Evolutionary conservation across 345 rosid species (phyloP), one percentile per base, ranked within the genome.

Genomic region (Melastoma malabathricum): DNA sequence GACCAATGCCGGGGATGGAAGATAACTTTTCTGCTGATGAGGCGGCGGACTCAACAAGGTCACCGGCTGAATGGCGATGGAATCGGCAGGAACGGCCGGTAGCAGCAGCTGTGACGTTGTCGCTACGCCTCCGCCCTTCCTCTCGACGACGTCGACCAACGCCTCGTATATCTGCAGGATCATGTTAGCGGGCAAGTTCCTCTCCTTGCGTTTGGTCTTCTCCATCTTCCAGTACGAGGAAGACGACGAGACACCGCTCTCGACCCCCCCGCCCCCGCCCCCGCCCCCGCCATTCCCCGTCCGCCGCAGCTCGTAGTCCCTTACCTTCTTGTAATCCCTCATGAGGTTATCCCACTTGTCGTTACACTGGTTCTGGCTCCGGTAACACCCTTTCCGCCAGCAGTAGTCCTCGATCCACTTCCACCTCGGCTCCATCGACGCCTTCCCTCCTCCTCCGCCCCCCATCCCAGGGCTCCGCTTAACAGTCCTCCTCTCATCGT

Each of bases 271-370:
- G 64, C 58, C 39, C n/a, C 57, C 38, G 3, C 45, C 20, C 10
- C 60, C 50, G 23, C 68, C 64, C 15, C 54, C 66, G n/a, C 41
- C 54, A 53, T 4, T 60, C 48, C 43, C 53, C 48, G 20, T 59
- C 73, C 20, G 68, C 68, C 77, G 48, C 52, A 68, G 61, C 50
- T 81, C 82, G 27, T 80, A 74, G 46, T 85, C 95, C 29, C 95
- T 74, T 6, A 85, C 86, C 51, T 83, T 89, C 79, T 89, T 83
- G 82, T 81, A 89, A 34, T 89, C 95, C 66, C 97, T 79, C 95
- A 83, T 85, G 61, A 89, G 84, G 69, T 89, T 89, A 56, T 89
- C 95, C 93, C 95, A 85, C 67, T 89, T 89, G 75, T 89, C 97
- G 65, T 89, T 89, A 72, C 97, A 89, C 66, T 89, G 95, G 64